Base-by-base conservation (phyloP, 1,284 basidiomycete species). In the Anthracocystis walkeri region DNA sequence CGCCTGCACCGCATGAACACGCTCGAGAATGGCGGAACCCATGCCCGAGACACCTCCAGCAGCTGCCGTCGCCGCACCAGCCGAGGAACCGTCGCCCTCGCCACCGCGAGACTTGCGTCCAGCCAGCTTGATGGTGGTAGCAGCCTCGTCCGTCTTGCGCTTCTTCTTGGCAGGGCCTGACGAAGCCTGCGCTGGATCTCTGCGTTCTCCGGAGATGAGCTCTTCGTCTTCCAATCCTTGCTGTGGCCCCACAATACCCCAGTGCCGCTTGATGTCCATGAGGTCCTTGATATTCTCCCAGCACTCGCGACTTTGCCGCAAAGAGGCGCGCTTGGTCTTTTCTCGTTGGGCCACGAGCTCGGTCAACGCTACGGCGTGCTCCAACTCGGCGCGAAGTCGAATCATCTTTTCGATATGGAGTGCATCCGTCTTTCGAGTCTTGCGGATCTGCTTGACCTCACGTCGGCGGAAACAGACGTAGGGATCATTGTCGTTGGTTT, bases 381-480 rank as follows among this genome's bases (percentile, higher is more conserved):
- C 72, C 42, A 84, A 65, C 66, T 84, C 83, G 33, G 72, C 58
- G n/a, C 75, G 75, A 8, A 84, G 76, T n/a, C 80, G 75, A 20
- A 84, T 65, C 52, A 84, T 79, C 67, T 82, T 84, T 53, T 84
- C 82, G 58, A 84, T 75, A 58, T 84, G 82, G 11, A 82, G 77
- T 3, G 73, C 79, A 66, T 84, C 83, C 10, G 83, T 82, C 73
- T 84, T 84, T 25, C 95, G 91, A 0, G 96, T 99, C 87, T 99
- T 98, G 66, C 96, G 91, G 25, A 94, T 90, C 14, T 93, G 91
- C 85, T 98, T 98, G 85, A 93, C 92, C 83, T 99, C 96, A 65
- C 95, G 91, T 59, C 96, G 90, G 44, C 97, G 91, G 89, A 99
- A 99, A 87, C 97, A 99, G 55, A 98, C 94, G 77, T 98, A 99